Base-by-base conservation (phyloP, 371 early-diverging fungal genomes). In the Syncephalis plumigaleata region DNA sequence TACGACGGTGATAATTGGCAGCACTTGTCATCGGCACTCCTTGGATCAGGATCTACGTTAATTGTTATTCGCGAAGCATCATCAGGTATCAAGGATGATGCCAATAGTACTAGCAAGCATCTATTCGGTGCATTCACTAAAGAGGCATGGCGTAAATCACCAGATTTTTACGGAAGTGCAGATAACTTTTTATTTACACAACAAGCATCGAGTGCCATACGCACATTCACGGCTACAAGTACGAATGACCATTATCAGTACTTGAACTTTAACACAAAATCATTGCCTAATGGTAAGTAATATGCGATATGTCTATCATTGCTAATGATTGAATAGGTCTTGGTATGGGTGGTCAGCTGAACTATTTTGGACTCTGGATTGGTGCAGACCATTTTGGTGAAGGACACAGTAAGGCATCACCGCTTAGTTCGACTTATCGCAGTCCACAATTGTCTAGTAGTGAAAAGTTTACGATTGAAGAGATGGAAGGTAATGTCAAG, bases 71-170 rank as follows among this genome's bases (percentile, higher is more conserved):
- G 60, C 25, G 71, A 70, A 31, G 31, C 31, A 7, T 11, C 7
- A 31, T 11, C 31, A 31, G 4, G 7, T 31, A 31, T 7, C 31
- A 55, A 59, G 9, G 56, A 62, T 13, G 64, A 55, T 22, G 44
- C 31, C 23, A 38, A 42, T 8, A 50, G 66, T 36, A 31, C 31
- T 31, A 11, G 31, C 31, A 31, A 11, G 4, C 31, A 11, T 31
- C 53, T 73, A n/a, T 84, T 89, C 71, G 92, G 89, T 0, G 84
- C 72, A 1, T 91, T 81, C 56, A 67, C 75, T 0, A 75, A 83
- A 39, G 57, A 62, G 20, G 65, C 70, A 17, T 71, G 76, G 60
- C 56, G 65, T 9, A 59, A 63, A 15, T 48, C 52, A 0, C 84
- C 87, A 0, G 66, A 77, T 24, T 91, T 87, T 72, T 74, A 70